Conservation (phyloP, 495 filamentous ascomycete genomes). For the Aspergillus ostianus region DNA sequence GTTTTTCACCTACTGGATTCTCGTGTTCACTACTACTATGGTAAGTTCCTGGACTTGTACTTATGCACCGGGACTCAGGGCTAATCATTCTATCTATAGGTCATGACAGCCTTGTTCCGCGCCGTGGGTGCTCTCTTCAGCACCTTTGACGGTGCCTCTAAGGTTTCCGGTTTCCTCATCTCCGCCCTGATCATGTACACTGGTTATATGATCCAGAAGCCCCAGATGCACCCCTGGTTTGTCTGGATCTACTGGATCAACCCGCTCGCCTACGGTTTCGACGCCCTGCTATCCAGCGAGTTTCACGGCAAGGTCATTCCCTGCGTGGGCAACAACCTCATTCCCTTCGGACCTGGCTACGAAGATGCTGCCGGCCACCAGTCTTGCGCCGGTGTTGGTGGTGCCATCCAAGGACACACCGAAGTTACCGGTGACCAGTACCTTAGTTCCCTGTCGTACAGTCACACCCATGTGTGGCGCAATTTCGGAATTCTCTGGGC, state of each 20-base stretch:
- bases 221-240: slow-evolving; percentile 73
- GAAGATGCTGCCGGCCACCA: slow-evolving; percentile 24
- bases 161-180: slow-evolving; percentile 50
- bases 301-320: slow-evolving; percentile 53
- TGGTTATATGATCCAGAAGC: slow-evolving; percentile 61
- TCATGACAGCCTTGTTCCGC: slow-evolving; percentile 54
- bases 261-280: slow-evolving; percentile 71
- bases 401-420: slow-evolving; percentile 43
- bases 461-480: slow-evolving; percentile 45
- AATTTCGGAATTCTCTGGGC: slow-evolving; percentile 50
- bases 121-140: slow-evolving; percentile 48
- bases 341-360: slow-evolving; percentile 40
- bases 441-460: slow-evolving; percentile 49
- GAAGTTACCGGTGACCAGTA: slow-evolving; percentile 49
- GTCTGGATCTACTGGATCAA: slow-evolving; percentile 73
- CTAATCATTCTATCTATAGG: slow-evolving; percentile 3
- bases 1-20: slow-evolving; percentile 53
- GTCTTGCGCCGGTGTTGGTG: slow-evolving; percentile 56
- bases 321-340: slow-evolving; percentile 47
- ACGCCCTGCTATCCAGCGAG: slow-evolving; percentile 65
- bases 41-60: slow-evolving; percentile 5
- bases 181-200: slow-evolving; percentile 56
- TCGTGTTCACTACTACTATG: slow-evolving; percentile 42
- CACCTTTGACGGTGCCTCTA: slow-evolving; percentile 54
- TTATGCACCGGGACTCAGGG: no score